Evolutionary conservation across 2,329 filamentous ascomycete genomes (phyloP).

Genomic region (Aspergillus piperis): DNA sequence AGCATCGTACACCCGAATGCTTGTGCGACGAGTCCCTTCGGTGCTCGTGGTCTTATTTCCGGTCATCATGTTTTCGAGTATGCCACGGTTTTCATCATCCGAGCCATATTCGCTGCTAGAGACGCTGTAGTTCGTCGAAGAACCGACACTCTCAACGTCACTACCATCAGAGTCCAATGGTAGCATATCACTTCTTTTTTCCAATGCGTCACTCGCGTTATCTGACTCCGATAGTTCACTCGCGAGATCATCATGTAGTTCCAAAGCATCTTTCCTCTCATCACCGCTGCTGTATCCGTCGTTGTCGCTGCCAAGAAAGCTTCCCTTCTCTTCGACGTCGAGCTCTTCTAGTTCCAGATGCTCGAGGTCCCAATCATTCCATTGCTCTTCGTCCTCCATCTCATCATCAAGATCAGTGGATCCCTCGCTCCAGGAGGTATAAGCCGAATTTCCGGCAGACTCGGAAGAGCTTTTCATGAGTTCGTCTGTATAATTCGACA

Average conservation of each 20-base stretch:
- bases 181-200: not conserved
- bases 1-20: not conserved
- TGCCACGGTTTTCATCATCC: not conserved
- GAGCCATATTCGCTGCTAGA: not conserved
- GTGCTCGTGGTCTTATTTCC: not conserved
- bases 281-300: not conserved
- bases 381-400: constrained; percentile 2
- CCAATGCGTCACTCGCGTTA: not conserved
- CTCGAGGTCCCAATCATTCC: constrained; percentile 1
- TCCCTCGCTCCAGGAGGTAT: constrained; percentile 6
- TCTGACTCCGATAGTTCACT: not conserved
- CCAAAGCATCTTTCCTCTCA: not conserved
- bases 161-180: not conserved
- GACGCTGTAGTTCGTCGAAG: not conserved
- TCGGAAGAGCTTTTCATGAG: not conserved
- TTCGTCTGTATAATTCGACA: not conserved
- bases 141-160: not conserved
- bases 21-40: not conserved
- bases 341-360: constrained; percentile 1
- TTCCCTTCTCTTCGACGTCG: not conserved
- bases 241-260: not conserved
- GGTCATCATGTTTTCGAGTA: not conserved
- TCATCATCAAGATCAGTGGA: not conserved
- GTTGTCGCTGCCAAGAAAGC: not conserved
- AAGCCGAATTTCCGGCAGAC: constrained; percentile 1